Conservation (phyloP, 371 early-diverging fungal genomes). For the Gilbertella persicaria region DNA sequence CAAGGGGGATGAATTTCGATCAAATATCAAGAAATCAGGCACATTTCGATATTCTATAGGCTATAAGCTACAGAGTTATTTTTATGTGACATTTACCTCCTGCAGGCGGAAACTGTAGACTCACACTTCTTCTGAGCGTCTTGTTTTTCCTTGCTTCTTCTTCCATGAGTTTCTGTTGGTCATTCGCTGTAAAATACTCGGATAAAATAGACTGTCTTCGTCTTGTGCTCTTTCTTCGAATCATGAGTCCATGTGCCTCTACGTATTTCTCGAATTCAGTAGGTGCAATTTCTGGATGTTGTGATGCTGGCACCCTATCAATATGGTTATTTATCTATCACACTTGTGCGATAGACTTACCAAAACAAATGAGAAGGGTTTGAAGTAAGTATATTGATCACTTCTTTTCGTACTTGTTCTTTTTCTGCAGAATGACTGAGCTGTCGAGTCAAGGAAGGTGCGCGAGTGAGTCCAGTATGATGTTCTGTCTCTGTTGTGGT, state of each 20-base stretch:
- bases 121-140: constrained; percentile 51
- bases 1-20: constrained; percentile 51
- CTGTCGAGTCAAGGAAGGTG: not conserved
- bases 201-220: constrained; percentile 56
- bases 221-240: constrained; percentile 29
- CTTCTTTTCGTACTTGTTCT: constrained; percentile 28
- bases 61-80: not conserved
- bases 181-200: constrained; percentile 46
- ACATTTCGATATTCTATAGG: constrained; percentile 14
- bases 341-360: constrained; percentile 24
- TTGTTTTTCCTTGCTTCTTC: constrained; percentile 22
- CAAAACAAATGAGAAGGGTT: constrained; percentile 56
- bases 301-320: constrained; percentile 61
- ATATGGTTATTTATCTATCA: constrained; percentile 1
- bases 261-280: constrained; percentile 58
- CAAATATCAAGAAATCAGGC: constrained; percentile 48
- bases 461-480: not conserved
- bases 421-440: constrained; percentile 1
- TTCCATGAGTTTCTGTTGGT: constrained; percentile 37
- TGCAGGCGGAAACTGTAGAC: constrained; percentile 39
- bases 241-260: constrained; percentile 37
- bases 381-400: constrained; percentile 43
- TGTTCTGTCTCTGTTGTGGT: too few relatives aligned
- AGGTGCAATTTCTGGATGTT: constrained; percentile 65
- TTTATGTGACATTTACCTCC: constrained; percentile 29